Evolutionary conservation across 768 basidiomycete species (phyloP).

Genomic region (Lanmaoa pseudosensibilis): DNA sequence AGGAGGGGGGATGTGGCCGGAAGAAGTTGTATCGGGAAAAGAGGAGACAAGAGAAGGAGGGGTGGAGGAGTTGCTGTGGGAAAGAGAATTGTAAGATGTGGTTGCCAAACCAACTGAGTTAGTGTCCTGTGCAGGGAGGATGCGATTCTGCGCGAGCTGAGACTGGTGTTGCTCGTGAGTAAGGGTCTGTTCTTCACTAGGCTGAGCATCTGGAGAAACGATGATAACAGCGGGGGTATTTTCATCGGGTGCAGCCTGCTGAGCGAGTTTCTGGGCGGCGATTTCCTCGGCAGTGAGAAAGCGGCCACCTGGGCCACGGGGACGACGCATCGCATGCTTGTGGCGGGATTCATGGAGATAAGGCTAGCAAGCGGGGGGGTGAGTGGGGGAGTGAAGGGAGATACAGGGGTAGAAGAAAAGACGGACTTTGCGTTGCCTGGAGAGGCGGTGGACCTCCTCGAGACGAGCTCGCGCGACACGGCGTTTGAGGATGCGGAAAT

Average conservation of each 20-base stretch:
- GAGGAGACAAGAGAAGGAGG: slow-evolving; percentile 21
- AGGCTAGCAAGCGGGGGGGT: slow-evolving; percentile 52
- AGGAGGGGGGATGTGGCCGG: slow-evolving; percentile 21
- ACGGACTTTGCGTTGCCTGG: slow-evolving; percentile 85
- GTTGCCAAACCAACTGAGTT: slow-evolving; percentile 10
- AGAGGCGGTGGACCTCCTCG: slow-evolving; percentile 92
- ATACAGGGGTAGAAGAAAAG: neutral
- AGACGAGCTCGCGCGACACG: slow-evolving; percentile 86
- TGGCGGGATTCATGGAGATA: slow-evolving; percentile 98
- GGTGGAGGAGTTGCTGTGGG: slow-evolving; percentile 28
- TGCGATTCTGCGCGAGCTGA: slow-evolving; percentile 17
- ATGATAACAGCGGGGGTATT: slow-evolving; percentile 18
- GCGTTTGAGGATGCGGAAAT: slow-evolving; percentile 96
- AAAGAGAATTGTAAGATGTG: slow-evolving; percentile 16
- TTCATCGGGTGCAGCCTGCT: slow-evolving; percentile 30
- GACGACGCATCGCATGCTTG: slow-evolving; percentile 96
- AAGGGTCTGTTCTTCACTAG: slow-evolving; percentile 10
- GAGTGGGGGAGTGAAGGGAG: neutral
- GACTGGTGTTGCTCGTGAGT: slow-evolving; percentile 13
- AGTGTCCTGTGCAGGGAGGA: slow-evolving; percentile 19
- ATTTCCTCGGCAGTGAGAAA: slow-evolving; percentile 98
- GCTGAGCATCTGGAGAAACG: slow-evolving; percentile 18
- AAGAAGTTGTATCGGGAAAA: slow-evolving; percentile 19
- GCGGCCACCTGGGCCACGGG: slow-evolving; percentile 94
- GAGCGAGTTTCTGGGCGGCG: slow-evolving; percentile 65